Evolutionary conservation across 768 basidiomycete genomes (phyloP).

Genomic region (Thelephora ganbajun): DNA sequence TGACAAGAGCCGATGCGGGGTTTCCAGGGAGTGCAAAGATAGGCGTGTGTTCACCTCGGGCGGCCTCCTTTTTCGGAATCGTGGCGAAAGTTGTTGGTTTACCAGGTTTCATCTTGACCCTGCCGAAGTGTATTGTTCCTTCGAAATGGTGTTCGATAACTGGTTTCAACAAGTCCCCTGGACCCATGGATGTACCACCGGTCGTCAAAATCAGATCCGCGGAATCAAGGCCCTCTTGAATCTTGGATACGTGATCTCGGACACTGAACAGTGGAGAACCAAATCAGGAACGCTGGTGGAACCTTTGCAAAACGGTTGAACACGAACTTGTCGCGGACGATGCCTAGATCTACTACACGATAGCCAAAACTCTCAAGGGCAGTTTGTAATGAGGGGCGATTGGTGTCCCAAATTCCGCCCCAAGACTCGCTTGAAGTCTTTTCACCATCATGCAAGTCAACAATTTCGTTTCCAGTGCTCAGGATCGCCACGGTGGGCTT

Average conservation of each 20-base stretch:
- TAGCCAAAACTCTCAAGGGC: constrained; percentile 63
- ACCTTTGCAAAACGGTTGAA: neutral
- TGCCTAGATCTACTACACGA: constrained; percentile 66
- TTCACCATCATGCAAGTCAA: constrained; percentile 35
- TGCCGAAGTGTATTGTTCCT: constrained; percentile 75
- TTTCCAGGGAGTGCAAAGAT: constrained; percentile 84
- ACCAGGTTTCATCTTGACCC: constrained; percentile 60
- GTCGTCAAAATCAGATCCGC: constrained; percentile 77
- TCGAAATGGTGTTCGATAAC: constrained; percentile 68
- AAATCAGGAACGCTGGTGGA: neutral
- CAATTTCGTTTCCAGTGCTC: constrained; percentile 77
- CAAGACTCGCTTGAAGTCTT: constrained; percentile 18
- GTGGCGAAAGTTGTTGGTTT: constrained; percentile 89
- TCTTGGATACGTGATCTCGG: constrained; percentile 39
- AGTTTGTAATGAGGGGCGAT: constrained; percentile 65
- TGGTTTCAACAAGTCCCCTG: constrained; percentile 77
- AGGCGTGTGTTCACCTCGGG: constrained; percentile 34
- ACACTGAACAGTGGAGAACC: constrained; percentile 26
- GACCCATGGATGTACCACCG: constrained; percentile 87
- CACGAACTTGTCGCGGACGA: constrained; percentile 59
- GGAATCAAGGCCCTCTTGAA: constrained; percentile 38
- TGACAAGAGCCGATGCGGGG: constrained; percentile 78
- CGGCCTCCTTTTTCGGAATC: constrained; percentile 27
- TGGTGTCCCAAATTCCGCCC: constrained; percentile 78
- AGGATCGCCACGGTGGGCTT: constrained; percentile 70